phyloP scores from a whole-genome alignment of 768 basidiomycete genomes.

The Solioccasus polychromus region DNA sequence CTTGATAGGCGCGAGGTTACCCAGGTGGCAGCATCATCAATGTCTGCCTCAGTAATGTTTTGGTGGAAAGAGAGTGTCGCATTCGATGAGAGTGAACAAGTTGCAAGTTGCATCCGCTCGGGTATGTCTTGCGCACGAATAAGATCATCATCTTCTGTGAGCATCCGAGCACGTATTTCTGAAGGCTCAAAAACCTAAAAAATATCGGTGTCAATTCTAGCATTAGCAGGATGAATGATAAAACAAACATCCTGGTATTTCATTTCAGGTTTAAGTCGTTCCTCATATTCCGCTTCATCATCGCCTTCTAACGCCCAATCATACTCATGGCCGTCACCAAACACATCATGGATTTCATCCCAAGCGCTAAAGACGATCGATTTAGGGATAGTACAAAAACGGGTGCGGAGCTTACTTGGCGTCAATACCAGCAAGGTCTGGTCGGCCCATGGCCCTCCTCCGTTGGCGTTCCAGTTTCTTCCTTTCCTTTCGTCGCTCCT shows the following conservation, averaged over 20 bases:
- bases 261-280: constrained; percentile 64
- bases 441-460: constrained; percentile 61
- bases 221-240: constrained; percentile 4
- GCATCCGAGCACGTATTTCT: constrained; percentile 83
- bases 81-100: constrained; percentile 72
- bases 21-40: constrained; percentile 85
- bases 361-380: constrained; percentile 63
- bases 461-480: constrained; percentile 61
- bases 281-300: constrained; percentile 49
- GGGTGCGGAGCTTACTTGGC: constrained; percentile 57
- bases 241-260: constrained; percentile 75
- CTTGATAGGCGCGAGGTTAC: constrained; percentile 76
- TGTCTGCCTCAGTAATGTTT: constrained; percentile 66
- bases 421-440: constrained; percentile 77
- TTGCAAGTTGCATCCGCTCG: constrained; percentile 92
- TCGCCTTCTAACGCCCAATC: constrained; percentile 91
- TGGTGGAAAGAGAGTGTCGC: constrained; percentile 60
- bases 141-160: constrained; percentile 92
- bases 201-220: constrained; percentile 5
- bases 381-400: constrained; percentile 5
- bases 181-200: constrained; percentile 94
- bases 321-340: constrained; percentile 95
- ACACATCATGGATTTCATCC: constrained; percentile 95
- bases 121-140: constrained; percentile 90
- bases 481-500: constrained; percentile 68